phyloP scores from a whole-genome alignment of 768 basidiomycete genomes.

The Russula vinacea region DNA sequence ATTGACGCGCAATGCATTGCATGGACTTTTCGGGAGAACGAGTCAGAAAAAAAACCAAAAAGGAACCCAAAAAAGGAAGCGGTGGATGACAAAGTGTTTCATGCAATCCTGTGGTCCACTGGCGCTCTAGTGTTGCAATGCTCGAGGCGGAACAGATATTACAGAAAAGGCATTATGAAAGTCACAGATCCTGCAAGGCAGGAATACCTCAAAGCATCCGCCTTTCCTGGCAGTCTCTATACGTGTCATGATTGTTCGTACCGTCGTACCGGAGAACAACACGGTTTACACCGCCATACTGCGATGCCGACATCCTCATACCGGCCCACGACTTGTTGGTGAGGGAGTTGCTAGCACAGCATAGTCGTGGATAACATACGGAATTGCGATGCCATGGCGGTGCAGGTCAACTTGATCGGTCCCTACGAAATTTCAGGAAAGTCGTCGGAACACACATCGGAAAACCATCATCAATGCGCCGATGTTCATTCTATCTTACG shows the following conservation, averaged over 20 bases:
- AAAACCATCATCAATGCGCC: neutral
- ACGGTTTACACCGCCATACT: neutral
- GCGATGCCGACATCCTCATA: neutral
- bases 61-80: constrained; percentile 11
- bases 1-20: constrained; percentile 1
- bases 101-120: constrained; percentile 10
- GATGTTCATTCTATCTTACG: constrained; percentile 5
- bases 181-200: constrained; percentile 9
- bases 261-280: too few species aligned
- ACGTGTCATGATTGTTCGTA: neutral
- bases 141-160: constrained; percentile 5
- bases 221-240: neutral
- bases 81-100: constrained; percentile 11
- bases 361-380: neutral
- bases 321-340: neutral
- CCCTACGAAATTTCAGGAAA: constrained; percentile 7
- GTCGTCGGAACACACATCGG: constrained; percentile 14
- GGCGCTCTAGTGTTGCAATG: constrained; percentile 29
- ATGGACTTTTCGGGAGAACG: neutral
- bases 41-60: constrained; percentile 17
- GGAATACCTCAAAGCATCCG: constrained; percentile 2
- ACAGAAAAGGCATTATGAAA: constrained; percentile 15
- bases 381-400: constrained; percentile 16
- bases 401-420: constrained; percentile 5
- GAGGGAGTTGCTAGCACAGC: constrained; percentile 11